These are phyloP conservation scores for Cryptosporidium ubiquitum DNA, from an alignment of 169 alveolate genomes.

Conservation along the genomic window DNA sequence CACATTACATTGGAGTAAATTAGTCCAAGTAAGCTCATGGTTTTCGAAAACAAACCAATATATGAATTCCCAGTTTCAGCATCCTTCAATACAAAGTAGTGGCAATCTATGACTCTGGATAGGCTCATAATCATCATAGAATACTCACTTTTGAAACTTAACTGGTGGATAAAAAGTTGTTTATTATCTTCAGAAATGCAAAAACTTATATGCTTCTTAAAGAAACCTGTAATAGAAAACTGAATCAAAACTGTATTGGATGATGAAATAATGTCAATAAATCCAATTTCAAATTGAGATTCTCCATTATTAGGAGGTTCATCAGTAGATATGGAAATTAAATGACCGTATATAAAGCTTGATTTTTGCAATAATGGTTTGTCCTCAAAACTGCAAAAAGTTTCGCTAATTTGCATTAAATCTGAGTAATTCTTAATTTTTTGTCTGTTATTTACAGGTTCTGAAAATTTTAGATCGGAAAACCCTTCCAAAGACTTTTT, in stretches of 20 bases:
- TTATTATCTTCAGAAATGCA: background rate
- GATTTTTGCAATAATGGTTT: background rate
- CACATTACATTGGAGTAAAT: slow-evolving; percentile 22
- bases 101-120: slow-evolving; percentile 6
- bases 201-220: slow-evolving; percentile 22
- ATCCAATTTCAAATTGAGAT: background rate
- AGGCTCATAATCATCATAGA: background rate
- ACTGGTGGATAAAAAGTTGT: background rate
- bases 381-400: background rate
- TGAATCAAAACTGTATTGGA: slow-evolving; percentile 23
- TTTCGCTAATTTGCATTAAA: background rate
- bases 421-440: background rate
- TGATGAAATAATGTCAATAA: slow-evolving; percentile 2
- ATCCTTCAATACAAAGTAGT: slow-evolving; percentile 21
- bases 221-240: background rate
- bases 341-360: background rate
- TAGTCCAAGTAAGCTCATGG: slow-evolving; percentile 6
- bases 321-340: background rate
- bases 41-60: slow-evolving; percentile 31
- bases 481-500: background rate
- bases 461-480: background rate
- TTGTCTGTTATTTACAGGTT: background rate
- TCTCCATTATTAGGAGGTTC: background rate
- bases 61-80: background rate
- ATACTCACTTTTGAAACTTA: background rate